Evolutionary conservation across 2,329 filamentous ascomycete genomes (phyloP).

Genomic region (Herpotrichia juniperi): DNA sequence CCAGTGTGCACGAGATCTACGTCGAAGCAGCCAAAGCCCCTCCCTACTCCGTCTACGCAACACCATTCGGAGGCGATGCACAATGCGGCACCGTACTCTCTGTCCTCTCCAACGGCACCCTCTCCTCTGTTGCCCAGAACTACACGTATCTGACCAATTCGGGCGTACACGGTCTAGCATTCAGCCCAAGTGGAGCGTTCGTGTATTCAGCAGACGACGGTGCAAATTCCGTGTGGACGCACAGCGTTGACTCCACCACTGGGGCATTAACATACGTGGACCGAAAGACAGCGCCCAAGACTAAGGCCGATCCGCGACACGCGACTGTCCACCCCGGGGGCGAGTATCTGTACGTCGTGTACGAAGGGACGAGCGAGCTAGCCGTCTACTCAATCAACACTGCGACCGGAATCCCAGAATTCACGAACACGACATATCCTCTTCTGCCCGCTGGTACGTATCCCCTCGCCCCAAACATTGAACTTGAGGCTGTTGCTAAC

Average conservation of each 20-base stretch:
- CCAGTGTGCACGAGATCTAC: not conserved
- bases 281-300: not conserved
- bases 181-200: not conserved
- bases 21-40: not conserved
- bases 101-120: not conserved
- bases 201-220: conserved; percentile 1
- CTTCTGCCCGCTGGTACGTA: not conserved
- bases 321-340: not conserved
- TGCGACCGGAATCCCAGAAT: not conserved
- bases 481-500: not conserved
- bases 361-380: not conserved
- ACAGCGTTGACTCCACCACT: not conserved
- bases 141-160: not conserved
- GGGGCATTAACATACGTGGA: not conserved
- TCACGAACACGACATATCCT: not conserved
- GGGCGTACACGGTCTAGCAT: conserved; percentile 1
- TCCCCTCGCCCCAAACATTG: not conserved
- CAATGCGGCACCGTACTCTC: conserved; percentile 1
- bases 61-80: not conserved
- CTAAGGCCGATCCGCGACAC: not conserved
- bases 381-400: not conserved
- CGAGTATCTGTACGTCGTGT: not conserved
- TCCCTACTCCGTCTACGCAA: not conserved
- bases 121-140: not conserved
- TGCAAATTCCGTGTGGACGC: not conserved